Percentiles rank a stretch among this genome's conserved stretches.
Conservation (phyloP, 1,284 basidiomycete genomes). For the Agroathelia rolfsii region DNA sequence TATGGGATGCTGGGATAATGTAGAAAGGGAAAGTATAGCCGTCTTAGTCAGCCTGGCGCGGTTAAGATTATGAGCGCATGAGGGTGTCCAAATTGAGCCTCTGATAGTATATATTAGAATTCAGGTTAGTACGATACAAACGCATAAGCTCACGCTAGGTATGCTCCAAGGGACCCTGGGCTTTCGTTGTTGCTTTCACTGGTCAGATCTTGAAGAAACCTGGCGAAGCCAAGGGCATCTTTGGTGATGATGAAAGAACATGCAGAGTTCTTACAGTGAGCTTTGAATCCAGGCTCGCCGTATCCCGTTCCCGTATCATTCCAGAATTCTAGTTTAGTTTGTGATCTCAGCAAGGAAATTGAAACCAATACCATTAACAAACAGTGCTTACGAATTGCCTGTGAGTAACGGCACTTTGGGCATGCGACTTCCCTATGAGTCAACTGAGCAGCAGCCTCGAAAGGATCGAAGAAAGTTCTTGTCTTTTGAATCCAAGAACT, state of each 20-base stretch:
- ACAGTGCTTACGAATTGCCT: slow-evolving; percentile 21
- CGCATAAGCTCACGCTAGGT: slow-evolving; percentile 2
- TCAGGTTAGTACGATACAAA: slow-evolving; percentile 4
- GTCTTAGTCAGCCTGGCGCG: slow-evolving; percentile 20
- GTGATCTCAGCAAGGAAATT: background rate
- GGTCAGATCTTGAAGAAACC: slow-evolving; percentile 23
- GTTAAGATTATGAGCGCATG: slow-evolving; percentile 13
- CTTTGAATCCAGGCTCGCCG: slow-evolving; percentile 20
- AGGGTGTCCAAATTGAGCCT: slow-evolving; percentile 21
- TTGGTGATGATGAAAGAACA: slow-evolving; percentile 23
- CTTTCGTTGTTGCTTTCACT: slow-evolving; percentile 10
- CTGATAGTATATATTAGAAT: slow-evolving; percentile 11
- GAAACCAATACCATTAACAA: background rate
- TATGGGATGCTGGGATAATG: no score
- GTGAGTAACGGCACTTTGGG: slow-evolving; percentile 22
- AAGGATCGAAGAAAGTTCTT: slow-evolving; percentile 22
- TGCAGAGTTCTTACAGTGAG: slow-evolving; percentile 18
- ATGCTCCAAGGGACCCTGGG: slow-evolving; percentile 14
- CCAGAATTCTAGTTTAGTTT: slow-evolving; percentile 19
- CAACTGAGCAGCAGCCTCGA: slow-evolving; percentile 20
- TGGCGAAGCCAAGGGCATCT: slow-evolving; percentile 22
- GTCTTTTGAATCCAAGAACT: slow-evolving; percentile 22
- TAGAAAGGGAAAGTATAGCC: slow-evolving; percentile 7
- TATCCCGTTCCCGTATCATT: slow-evolving; percentile 23
- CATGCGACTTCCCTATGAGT: slow-evolving; percentile 19